phyloP scores from a whole-genome alignment of 192 early-diverging fungal genomes.

The Lobulomyces angularis region DNA sequence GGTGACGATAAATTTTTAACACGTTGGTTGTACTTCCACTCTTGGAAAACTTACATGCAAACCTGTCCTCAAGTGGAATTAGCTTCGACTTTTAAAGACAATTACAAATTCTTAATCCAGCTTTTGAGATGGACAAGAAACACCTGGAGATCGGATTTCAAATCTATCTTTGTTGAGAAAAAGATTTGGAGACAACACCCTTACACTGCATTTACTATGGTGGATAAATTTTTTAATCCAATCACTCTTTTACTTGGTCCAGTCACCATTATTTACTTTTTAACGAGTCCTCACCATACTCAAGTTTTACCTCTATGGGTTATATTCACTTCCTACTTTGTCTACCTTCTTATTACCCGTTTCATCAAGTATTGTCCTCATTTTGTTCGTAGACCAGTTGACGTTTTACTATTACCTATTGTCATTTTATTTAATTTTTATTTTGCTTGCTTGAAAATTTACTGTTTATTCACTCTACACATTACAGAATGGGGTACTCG shows the following conservation, averaged over 20 bases:
- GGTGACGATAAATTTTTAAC: slow-evolving; percentile 69
- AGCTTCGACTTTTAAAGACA: slow-evolving; percentile 60
- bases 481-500: slow-evolving; percentile 60
- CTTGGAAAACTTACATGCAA: slow-evolving; percentile 59
- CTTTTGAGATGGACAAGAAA: slow-evolving; percentile 62
- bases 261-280: slow-evolving; percentile 38
- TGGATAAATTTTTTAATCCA: slow-evolving; percentile 65
- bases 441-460: slow-evolving; percentile 63
- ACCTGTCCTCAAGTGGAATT: slow-evolving; percentile 55
- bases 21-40: slow-evolving; percentile 57
- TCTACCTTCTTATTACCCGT: slow-evolving; percentile 52
- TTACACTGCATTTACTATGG: slow-evolving; percentile 61
- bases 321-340: slow-evolving; percentile 41
- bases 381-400: slow-evolving; percentile 47
- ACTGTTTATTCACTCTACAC: slow-evolving; percentile 58
- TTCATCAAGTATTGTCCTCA: slow-evolving; percentile 55
- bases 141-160: slow-evolving; percentile 57
- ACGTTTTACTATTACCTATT: slow-evolving; percentile 47
- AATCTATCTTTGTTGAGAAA: slow-evolving; percentile 50
- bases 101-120: slow-evolving; percentile 61
- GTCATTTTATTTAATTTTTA: slow-evolving; percentile 62
- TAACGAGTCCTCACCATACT: slow-evolving; percentile 19
- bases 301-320: slow-evolving; percentile 43
- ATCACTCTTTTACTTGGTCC: slow-evolving; percentile 56
- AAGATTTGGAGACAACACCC: slow-evolving; percentile 53